Conservation (phyloP, 768 basidiomycete species). For the Termitomyces sp. region DNA sequence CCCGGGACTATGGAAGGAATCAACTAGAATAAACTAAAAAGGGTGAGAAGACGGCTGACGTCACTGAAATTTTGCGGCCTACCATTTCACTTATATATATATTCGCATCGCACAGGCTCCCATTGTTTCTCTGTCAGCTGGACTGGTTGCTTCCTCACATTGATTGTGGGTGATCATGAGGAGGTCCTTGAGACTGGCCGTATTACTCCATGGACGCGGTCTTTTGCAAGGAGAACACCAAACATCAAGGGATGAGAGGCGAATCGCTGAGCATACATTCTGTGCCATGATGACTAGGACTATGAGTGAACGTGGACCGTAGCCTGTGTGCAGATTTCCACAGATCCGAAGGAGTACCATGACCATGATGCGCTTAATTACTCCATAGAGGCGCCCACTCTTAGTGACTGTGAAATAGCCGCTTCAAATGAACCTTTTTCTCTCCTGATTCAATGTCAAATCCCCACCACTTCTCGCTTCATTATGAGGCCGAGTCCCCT, state of each 20-base stretch:
- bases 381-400: no score
- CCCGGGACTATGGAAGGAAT: constrained; percentile 1
- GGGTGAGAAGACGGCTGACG: constrained; percentile 24
- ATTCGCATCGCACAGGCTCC: constrained; percentile 55
- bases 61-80: constrained; percentile 65
- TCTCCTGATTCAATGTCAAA: no score
- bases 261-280: no score
- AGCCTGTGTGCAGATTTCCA: no score
- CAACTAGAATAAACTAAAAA: background rate
- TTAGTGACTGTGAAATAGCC: no score
- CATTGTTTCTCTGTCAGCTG: constrained; percentile 53
- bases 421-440: no score
- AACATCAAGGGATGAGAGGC: constrained; percentile 72
- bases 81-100: constrained; percentile 62
- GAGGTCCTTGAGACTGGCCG: constrained; percentile 56
- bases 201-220: constrained; percentile 74
- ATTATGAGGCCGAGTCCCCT: no score
- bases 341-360: no score
- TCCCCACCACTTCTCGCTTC: no score
- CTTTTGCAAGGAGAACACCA: constrained; percentile 66
- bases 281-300: no score
- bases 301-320: no score
- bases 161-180: constrained; percentile 46
- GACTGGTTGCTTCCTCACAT: constrained; percentile 35
- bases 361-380: no score